Evolutionary conservation across 352 stramenopile genomes (phyloP).

Genomic region (Pythium volutum): DNA sequence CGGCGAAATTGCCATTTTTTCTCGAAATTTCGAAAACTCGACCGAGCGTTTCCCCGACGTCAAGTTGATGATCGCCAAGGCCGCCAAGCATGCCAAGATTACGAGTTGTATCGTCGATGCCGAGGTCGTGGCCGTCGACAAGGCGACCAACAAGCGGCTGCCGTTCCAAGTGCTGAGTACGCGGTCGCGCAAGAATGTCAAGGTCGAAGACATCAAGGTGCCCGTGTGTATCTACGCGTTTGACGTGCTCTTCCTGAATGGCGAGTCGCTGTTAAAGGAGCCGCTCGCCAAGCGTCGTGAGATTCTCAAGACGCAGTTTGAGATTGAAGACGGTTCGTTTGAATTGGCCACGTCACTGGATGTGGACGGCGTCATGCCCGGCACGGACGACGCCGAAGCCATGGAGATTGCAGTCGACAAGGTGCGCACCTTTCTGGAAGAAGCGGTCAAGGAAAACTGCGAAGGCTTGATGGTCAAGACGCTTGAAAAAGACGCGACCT

Average conservation of each 20-base stretch:
- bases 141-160: slow-evolving; percentile 93
- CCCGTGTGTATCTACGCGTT: slow-evolving; percentile 96
- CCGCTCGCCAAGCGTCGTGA: slow-evolving; percentile 89
- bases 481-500: slow-evolving; percentile 94
- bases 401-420: slow-evolving; percentile 84
- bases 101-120: slow-evolving; percentile 96
- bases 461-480: slow-evolving; percentile 99
- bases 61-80: slow-evolving; percentile 65
- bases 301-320: slow-evolving; percentile 92
- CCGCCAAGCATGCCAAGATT: slow-evolving; percentile 53
- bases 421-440: slow-evolving; percentile 94
- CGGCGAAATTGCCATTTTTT: slow-evolving; percentile 96
- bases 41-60: slow-evolving; percentile 96
- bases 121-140: slow-evolving; percentile 98
- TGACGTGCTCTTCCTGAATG: slow-evolving; percentile 99
- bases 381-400: slow-evolving; percentile 82
- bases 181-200: slow-evolving; percentile 93
- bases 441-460: slow-evolving; percentile 91
- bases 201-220: slow-evolving; percentile 89
- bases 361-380: slow-evolving; percentile 80
- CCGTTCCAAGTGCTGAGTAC: slow-evolving; percentile 99
- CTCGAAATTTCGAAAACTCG: slow-evolving; percentile 97
- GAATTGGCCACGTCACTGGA: slow-evolving; percentile 93
- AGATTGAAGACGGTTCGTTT: slow-evolving; percentile 91
- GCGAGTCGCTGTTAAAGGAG: slow-evolving; percentile 90